These are phyloP conservation scores for Triangularia verruculosa DNA, from an alignment of 2,329 filamentous ascomycete genomes.

Conservation along the genomic window DNA sequence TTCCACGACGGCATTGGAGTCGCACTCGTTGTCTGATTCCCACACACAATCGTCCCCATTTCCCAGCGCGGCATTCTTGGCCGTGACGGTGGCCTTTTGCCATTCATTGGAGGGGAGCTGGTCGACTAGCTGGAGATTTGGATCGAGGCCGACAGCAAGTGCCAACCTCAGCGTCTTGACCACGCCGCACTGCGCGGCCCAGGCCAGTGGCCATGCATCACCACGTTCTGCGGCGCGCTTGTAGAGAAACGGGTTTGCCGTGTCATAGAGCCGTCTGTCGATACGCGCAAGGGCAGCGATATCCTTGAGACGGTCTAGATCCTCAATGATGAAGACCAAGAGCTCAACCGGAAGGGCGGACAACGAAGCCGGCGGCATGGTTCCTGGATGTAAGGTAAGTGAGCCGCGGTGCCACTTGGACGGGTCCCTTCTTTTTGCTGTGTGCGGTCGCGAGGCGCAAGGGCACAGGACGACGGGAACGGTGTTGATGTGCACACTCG, in stretches of 20 bases:
- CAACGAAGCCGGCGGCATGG: slow-evolving; percentile 11
- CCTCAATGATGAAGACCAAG: slow-evolving; percentile 27
- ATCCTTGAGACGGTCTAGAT: slow-evolving; percentile 26
- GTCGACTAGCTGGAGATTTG: slow-evolving; percentile 27
- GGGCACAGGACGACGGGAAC: no score
- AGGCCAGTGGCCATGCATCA: slow-evolving; percentile 26
- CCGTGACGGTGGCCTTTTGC: slow-evolving; percentile 6
- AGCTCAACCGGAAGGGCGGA: slow-evolving; percentile 29
- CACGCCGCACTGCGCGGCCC: slow-evolving; percentile 28
- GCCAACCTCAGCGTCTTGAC: slow-evolving; percentile 26
- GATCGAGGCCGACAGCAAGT: slow-evolving; percentile 28
- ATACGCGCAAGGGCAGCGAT: slow-evolving; percentile 28
- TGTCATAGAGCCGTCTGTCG: slow-evolving; percentile 25
- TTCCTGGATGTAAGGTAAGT: neutral
- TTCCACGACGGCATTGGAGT: slow-evolving; percentile 5
- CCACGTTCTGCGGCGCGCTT: slow-evolving; percentile 18
- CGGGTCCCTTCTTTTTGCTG: neutral
- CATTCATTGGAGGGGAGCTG: slow-evolving; percentile 16
- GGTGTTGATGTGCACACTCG: neutral
- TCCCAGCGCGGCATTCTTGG: slow-evolving; percentile 5
- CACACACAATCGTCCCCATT: slow-evolving; percentile 16
- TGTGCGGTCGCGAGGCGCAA: neutral
- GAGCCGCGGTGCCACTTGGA: neutral
- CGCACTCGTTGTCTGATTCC: slow-evolving; percentile 18
- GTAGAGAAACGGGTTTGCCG: slow-evolving; percentile 29